Conservation (phyloP, 1,284 basidiomycete genomes). For the Jaminaea rosea region DNA sequence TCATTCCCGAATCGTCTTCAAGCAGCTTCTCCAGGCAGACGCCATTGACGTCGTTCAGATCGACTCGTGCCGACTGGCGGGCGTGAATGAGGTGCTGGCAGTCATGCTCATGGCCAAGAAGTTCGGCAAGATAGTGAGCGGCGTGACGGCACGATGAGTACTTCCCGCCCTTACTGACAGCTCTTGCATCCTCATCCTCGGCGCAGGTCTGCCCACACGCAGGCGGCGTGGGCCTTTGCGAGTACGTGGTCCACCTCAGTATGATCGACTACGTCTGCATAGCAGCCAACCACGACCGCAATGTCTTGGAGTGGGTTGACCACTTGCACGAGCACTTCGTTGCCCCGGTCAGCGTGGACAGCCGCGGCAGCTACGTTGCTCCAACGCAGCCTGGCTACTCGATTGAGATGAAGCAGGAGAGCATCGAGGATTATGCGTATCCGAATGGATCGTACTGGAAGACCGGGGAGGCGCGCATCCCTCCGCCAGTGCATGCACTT, state of each 20-base stretch:
- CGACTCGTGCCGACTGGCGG: conserved; percentile 83
- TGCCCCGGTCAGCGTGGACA: conserved; percentile 79
- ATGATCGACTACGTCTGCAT: conserved; percentile 76
- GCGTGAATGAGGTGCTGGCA: conserved; percentile 82
- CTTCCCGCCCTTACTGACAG: too few species aligned
- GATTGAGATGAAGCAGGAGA: conserved; percentile 49
- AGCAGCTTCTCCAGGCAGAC: conserved; percentile 83
- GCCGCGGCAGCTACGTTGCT: conserved; percentile 73
- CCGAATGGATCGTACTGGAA: conserved; percentile 51
- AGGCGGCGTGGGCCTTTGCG: conserved; percentile 87
- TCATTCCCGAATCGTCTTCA: conserved; percentile 89
- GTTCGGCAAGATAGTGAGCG: conserved; percentile 53
- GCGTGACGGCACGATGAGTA: too few species aligned
- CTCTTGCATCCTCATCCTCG: too few species aligned
- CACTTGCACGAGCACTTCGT: conserved; percentile 90
- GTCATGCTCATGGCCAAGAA: conserved; percentile 92
- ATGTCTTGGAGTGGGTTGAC: conserved; percentile 70
- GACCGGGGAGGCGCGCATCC: conserved; percentile 12
- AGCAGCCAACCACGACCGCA: conserved; percentile 82
- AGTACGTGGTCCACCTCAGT: conserved; percentile 69
- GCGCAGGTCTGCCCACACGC: conserved; percentile 96
- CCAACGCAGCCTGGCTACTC: conserved; percentile 53
- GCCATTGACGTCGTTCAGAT: conserved; percentile 94
- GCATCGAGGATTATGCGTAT: conserved; percentile 49
- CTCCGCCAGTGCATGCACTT: too few species aligned